Evolutionary conservation across 305 asterid genomes (phyloP).

Genomic region (Rubia occidens): DNA sequence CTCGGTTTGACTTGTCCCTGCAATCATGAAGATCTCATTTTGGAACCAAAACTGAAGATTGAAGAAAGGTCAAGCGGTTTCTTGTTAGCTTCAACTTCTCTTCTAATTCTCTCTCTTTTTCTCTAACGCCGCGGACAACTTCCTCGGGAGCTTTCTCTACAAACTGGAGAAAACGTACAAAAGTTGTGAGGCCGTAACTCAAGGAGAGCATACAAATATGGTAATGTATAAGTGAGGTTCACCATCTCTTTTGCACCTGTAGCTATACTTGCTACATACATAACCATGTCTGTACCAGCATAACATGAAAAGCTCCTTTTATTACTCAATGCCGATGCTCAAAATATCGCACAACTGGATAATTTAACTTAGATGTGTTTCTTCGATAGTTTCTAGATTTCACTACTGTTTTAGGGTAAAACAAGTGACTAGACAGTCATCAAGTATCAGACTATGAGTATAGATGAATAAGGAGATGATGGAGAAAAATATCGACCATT

Average conservation of each 20-base stretch:
- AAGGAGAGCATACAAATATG: neutral
- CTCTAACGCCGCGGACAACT: conserved; percentile 63
- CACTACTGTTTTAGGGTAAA: neutral
- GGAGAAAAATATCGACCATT: neutral
- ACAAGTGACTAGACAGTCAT: neutral
- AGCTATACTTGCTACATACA: neutral
- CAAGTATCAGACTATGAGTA: neutral
- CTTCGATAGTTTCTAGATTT: neutral
- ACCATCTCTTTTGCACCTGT: neutral
- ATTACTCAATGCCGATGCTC: neutral
- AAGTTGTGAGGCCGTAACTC: conserved; percentile 11
- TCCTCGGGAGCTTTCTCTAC: conserved; percentile 89
- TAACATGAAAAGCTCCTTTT: neutral
- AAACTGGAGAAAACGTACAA: conserved; percentile 38
- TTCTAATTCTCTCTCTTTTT: conserved; percentile 79
- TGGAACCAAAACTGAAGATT: conserved; percentile 47
- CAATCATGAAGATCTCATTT: conserved; percentile 5
- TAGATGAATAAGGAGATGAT: neutral
- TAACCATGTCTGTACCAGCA: neutral
- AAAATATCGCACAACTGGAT: neutral
- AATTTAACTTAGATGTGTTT: neutral
- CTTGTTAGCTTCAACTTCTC: conserved; percentile 69
- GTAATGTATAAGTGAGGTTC: neutral
- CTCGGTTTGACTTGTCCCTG: neutral
- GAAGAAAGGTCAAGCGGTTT: conserved; percentile 60